Evolutionary conservation across 2,329 filamentous ascomycete genomes (phyloP), one percentile per base, ranked within the genome.

Genomic region (Fusarium nygamai): DNA sequence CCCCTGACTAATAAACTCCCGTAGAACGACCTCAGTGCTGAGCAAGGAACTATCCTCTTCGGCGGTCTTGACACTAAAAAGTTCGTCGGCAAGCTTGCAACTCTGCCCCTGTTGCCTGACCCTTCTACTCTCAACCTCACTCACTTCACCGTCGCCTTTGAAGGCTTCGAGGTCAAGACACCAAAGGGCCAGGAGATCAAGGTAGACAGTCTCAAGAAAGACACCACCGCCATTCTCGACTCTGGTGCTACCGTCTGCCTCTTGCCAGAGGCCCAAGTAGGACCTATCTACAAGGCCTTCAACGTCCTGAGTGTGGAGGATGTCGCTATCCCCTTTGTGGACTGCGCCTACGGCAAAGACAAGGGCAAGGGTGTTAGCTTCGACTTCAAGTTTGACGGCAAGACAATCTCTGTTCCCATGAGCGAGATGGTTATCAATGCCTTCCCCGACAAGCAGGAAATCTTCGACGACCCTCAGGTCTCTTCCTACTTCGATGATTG

Each of bases 51-150:
- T 74, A 91, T 96, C 67, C 86, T 96, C 16, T 96, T 96, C 75
- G 94, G 94, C 50, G 94, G 92, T 56, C 90, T 96, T 74, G 93
- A 96, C 81, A 92, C 89, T 0, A 87, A 88, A 69, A 95, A 95
- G 81, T 96, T 91, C 83, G 80, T 85, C 6, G 93, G 92, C 61
- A 82, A 88, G 46, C 77, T 83, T 46, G 72, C 74, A 20, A 79
- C 76, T 46, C 70, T 86, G 29, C 78, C 82, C 10, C 89, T 95
- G 69, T 83, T 91, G 67, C 48, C 75, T 27, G 73, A 76, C 14
- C 80, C 84, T n/a, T 82, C 54, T 29, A 60, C 86, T 60, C 78
- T 81, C 44, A 82, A 84, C 59, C 78, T 87, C 62, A 81, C 81
- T 67, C 76, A 81, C 53, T 81, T 88, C 76, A 81, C 81, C 13